phyloP scores from a whole-genome alignment of 1,284 basidiomycete genomes.

The Boletus albobrunnescens region DNA sequence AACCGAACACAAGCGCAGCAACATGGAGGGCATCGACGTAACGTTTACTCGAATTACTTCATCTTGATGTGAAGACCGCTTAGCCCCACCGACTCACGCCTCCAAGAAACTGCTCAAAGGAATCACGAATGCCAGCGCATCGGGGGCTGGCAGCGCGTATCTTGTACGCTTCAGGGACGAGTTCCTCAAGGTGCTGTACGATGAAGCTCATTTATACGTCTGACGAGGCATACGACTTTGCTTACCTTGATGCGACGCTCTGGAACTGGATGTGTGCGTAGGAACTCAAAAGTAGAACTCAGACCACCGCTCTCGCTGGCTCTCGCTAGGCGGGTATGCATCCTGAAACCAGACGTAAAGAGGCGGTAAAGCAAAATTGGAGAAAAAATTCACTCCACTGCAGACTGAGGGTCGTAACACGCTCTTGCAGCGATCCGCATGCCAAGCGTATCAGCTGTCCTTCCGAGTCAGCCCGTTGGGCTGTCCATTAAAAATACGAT shows the following conservation, averaged over 20 bases:
- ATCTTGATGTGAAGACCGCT: background rate
- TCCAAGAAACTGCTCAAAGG: conserved; percentile 23
- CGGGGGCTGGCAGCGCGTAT: conserved; percentile 47
- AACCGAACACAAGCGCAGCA: background rate
- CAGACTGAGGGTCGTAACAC: conserved; percentile 76
- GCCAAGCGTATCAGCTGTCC: conserved; percentile 72
- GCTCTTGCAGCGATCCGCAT: conserved; percentile 70
- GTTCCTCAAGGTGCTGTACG: conserved; percentile 49
- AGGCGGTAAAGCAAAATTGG: background rate
- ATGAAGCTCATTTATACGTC: background rate
- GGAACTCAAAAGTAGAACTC: conserved; percentile 43
- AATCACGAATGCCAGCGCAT: conserved; percentile 38
- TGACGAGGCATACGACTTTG: background rate
- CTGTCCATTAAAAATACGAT: background rate
- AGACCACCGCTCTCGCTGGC: conserved; percentile 42
- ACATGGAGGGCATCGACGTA: background rate
- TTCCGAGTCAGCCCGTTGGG: conserved; percentile 4
- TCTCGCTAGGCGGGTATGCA: conserved; percentile 62
- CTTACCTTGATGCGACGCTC: conserved; percentile 65
- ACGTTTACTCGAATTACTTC: background rate
- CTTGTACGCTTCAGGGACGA: conserved; percentile 54
- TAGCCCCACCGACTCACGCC: conserved; percentile 19
- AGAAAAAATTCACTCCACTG: conserved; percentile 54
- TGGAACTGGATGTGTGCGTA: conserved; percentile 76
- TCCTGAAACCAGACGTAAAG: conserved; percentile 39